phyloP scores from a whole-genome alignment of 192 early-diverging fungal genomes.

The Entrophospora sp. region DNA sequence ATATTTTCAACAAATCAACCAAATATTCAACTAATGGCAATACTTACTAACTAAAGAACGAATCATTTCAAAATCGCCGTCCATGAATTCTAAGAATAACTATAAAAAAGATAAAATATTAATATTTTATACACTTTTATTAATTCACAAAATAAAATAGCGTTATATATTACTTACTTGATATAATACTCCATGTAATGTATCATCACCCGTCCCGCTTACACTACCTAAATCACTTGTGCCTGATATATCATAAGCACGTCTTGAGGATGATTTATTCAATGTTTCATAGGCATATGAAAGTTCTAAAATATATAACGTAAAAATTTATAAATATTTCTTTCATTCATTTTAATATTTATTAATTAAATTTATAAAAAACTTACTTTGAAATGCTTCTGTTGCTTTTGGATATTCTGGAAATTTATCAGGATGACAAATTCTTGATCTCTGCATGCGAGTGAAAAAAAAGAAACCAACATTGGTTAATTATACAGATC shows the following conservation, averaged over 20 bases:
- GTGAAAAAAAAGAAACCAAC: not conserved
- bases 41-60: slow-evolving; percentile 48
- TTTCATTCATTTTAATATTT: slow-evolving; percentile 8
- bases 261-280: slow-evolving; percentile 35
- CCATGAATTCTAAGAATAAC: slow-evolving; percentile 50
- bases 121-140: not conserved
- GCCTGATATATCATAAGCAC: slow-evolving; percentile 42
- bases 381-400: slow-evolving; percentile 46
- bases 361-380: not conserved
- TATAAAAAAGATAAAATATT: slow-evolving; percentile 6
- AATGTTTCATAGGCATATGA: slow-evolving; percentile 48
- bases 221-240: slow-evolving; percentile 25
- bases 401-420: slow-evolving; percentile 48
- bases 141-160: not conserved
- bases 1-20: too few relatives aligned
- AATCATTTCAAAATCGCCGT: slow-evolving; percentile 51
- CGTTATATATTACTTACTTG: slow-evolving; percentile 25
- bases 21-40: not conserved
- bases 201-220: slow-evolving; percentile 30
- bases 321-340: not conserved
- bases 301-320: slow-evolving; percentile 26
- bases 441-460: slow-evolving; percentile 33
- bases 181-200: slow-evolving; percentile 40
- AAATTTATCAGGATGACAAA: slow-evolving; percentile 53
- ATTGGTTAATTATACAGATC: not conserved